These are phyloP conservation scores for Fusarium anguioides DNA, from an alignment of 2,329 filamentous ascomycete genomes.

Conservation along the genomic window DNA sequence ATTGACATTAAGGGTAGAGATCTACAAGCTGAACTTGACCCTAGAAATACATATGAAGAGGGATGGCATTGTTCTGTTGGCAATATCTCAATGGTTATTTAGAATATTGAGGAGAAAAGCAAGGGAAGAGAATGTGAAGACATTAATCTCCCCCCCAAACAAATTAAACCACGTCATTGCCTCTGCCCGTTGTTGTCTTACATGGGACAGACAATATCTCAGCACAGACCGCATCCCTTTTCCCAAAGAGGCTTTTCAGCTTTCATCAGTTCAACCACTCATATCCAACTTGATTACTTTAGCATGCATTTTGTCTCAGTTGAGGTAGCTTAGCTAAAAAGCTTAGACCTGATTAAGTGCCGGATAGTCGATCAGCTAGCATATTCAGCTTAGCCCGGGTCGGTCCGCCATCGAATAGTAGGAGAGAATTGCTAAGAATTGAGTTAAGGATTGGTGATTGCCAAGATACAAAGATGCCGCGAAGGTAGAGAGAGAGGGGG, in stretches of 20 bases:
- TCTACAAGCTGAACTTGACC: constrained; percentile 30
- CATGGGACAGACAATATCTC: too few species aligned
- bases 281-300: background rate
- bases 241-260: constrained; percentile 37
- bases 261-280: constrained; percentile 2
- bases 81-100: background rate
- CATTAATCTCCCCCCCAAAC: background rate
- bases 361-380: background rate
- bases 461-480: too few species aligned
- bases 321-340: constrained; percentile 1
- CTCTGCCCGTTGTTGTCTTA: too few species aligned
- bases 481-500: too few species aligned
- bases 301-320: constrained; percentile 22
- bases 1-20: constrained; percentile 19
- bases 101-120: background rate
- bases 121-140: too few species aligned
- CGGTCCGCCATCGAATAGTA: constrained; percentile 11
- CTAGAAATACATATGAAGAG: too few species aligned
- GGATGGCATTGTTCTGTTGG: too few species aligned
- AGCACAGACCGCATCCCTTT: constrained; percentile 5
- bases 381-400: constrained; percentile 1
- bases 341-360: constrained; percentile 4
- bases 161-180: constrained; percentile 27
- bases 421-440: too few species aligned
- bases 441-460: too few species aligned